Base-by-base conservation (phyloP, 345 rosid genomes). In the Punica granatum region DNA sequence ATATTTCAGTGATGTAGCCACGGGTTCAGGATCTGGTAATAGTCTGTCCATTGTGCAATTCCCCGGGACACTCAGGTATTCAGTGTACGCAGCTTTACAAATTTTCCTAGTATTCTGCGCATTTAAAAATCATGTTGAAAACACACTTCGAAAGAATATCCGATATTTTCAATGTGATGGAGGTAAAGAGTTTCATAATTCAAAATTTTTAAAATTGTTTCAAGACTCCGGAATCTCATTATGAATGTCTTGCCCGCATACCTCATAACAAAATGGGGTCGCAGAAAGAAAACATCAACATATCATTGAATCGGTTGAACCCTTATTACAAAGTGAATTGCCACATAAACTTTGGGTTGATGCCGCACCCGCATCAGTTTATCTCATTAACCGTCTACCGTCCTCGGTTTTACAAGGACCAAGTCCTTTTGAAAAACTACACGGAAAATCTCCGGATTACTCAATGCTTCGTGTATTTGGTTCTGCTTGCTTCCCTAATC, bases 391-490 rank as follows among this genome's bases (percentile, higher is more conserved):
- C 15, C 9, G 48, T 3, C 28, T 23, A 10, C 67, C 61, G 4
- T 43, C 62, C 15, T 36, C 37, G 15, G 43, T 35, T 15, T 39
- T 70, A 6, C 30, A 62, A 7, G 35, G n/a, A 7, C 33, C 6
- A 21, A 42, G 60, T n/a, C 73, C 62, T 10, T 63, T 32, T 15
- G 42, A 62, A 46, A 25, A 12, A 6, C 34, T 70, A 14, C 61
- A 61, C 46, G 43, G 37, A 23, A 28, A 21, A 15, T 5, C 59
- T 28, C 53, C 23, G 0, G 23, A 64, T 25, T 35, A 35, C 36
- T 8, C 21, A 1, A 23, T 26, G 9, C 15, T 51, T 1, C 2
- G 33, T 8, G 48, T 10, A 1, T 51, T 70, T 49, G 63, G 63
- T n/a, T 64, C 8, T 23, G 5, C 14, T 9, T 25, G 32, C 3